Conservation (phyloP, 2,329 filamentous ascomycete species). For the Aspergillus transmontanensis region DNA sequence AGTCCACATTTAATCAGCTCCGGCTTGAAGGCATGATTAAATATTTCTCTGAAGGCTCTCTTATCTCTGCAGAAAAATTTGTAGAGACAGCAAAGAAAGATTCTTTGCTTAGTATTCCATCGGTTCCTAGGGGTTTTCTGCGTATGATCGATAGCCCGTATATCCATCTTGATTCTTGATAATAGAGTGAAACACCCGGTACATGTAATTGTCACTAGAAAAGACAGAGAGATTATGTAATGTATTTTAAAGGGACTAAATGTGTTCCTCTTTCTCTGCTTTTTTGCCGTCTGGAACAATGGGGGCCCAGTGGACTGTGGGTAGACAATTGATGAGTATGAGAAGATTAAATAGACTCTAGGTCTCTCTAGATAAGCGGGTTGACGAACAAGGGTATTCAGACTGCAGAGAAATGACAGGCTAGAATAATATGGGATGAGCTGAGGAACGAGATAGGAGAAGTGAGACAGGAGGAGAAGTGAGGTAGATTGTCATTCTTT, state of each 20-base stretch:
- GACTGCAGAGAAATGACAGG: too few species aligned
- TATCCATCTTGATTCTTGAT: conserved; percentile 6
- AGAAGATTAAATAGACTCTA: too few species aligned
- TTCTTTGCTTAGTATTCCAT: conserved; percentile 22
- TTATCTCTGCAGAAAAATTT: conserved; percentile 24
- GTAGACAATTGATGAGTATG: too few species aligned
- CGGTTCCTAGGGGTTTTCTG: conserved; percentile 4
- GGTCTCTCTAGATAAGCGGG: too few species aligned
- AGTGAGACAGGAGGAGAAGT: too few species aligned
- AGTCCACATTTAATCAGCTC: conserved; percentile 27
- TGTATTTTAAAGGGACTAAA: neutral
- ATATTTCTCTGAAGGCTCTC: conserved; percentile 22
- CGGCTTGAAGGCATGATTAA: conserved; percentile 28
- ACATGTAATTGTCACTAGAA: too few species aligned
- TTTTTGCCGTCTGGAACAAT: neutral
- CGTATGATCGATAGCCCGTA: conserved; percentile 1
- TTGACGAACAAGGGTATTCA: too few species aligned
- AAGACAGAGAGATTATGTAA: neutral
- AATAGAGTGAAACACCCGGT: too few species aligned
- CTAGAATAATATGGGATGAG: too few species aligned
- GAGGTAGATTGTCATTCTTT: neutral
- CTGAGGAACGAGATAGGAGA: too few species aligned
- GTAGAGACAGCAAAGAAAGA: conserved; percentile 29
- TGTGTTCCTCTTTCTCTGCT: neutral
- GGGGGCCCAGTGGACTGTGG: too few species aligned